phyloP scores from a whole-genome alignment of 73 alveolate species.

The Paramecium caudatum region DNA sequence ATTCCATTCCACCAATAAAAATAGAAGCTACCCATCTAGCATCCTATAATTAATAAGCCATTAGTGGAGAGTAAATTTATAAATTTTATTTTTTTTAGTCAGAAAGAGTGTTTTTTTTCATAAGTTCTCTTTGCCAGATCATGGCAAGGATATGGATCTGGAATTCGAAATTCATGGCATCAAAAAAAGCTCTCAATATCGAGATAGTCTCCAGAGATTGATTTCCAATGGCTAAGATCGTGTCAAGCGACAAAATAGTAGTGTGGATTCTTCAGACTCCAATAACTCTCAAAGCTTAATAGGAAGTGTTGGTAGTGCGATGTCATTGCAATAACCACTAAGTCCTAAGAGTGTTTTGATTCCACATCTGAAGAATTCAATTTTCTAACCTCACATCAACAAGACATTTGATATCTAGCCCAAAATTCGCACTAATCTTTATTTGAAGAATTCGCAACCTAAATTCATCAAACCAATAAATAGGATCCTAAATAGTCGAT shows the following conservation, averaged over 20 bases:
- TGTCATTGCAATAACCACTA: no score
- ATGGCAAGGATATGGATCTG: not conserved
- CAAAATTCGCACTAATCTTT: no score
- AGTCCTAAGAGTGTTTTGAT: no score
- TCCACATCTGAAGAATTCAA: no score
- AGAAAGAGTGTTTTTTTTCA: not conserved
- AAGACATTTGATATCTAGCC: no score
- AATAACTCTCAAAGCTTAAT: not conserved
- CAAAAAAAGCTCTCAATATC: not conserved
- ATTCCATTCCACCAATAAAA: not conserved
- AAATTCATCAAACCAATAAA: no score
- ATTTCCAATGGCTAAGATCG: conserved; percentile 7
- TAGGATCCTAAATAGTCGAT: no score
- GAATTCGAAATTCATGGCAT: not conserved
- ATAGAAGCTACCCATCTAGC: not conserved
- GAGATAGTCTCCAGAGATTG: not conserved
- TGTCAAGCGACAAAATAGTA: not conserved
- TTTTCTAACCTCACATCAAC: no score
- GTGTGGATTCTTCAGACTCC: not conserved
- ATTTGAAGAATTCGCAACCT: no score
- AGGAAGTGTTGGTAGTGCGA: not conserved
- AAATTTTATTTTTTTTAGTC: not conserved
- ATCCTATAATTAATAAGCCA: not conserved
- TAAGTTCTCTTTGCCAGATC: not conserved
- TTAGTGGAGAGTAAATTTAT: not conserved